Base-by-base conservation (phyloP, 441 rosid genomes). In the Dalechampia spathulata region DNA sequence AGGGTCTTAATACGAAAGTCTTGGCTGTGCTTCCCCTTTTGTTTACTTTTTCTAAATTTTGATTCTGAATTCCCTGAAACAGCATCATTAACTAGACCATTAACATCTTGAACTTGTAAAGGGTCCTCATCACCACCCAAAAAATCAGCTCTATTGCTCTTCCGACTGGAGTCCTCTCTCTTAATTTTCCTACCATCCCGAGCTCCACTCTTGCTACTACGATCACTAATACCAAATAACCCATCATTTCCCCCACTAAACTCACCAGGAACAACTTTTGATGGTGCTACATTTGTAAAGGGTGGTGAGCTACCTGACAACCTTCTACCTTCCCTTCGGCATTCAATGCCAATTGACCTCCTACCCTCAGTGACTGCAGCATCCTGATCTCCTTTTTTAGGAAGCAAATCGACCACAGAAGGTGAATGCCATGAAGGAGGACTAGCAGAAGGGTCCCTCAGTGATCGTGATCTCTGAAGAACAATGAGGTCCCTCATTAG, bases 371-470 rank as follows among this genome's bases (percentile, higher is more conserved):
- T 72, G 49, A 76, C 49, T 23, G 40, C 17, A 7, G 61, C 73
- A 69, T 69, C 78, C 46, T 49, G 60, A 11, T 78, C 83, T 0
- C 81, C 87, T 69, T 82, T 82, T 79, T 70, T 79, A 5, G 86
- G 75, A 71, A 83, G 95, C 65, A 85, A 58, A 78, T 87, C 94
- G 15, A 77, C 74, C 34, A 84, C 67, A 0, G 97, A 87, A 65
- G 89, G 89, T 0, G 99, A 90, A 28, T 85, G 89, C 95, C 95
- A 87, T 0, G 90, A 82, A 27, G 86, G 81, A 60, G 97, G 90
- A 44, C 96, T 90, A 2, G 98, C 90, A 66, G 92, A 90, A 20
- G 99, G 99, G 58, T 94, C 96, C 65, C 94, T 74, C 20, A 94
- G 82, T 17, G 99, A 90, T 20, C 91, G 81, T n/a, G 99, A 87